Evolutionary conservation across 345 rosid genomes (phyloP).

Genomic region (Psidium friedrichsthalianum): DNA sequence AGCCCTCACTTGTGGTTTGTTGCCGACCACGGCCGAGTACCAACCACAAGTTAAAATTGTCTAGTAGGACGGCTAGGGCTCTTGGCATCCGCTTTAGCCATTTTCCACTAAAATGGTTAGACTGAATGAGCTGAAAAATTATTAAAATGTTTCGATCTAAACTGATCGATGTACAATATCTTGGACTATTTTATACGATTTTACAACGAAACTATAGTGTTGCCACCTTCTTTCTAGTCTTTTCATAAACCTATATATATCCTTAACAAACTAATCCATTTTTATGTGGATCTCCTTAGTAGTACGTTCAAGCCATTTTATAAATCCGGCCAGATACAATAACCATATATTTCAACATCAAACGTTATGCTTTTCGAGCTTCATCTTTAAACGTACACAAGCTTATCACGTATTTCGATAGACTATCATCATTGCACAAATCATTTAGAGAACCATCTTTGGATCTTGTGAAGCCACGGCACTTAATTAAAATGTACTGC

Average conservation of each 20-base stretch:
- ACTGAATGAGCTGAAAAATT: not conserved
- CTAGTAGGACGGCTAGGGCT: accelerated
- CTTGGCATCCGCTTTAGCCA: accelerated
- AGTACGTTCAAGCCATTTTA: not conserved
- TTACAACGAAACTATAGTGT: not conserved
- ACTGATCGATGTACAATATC: accelerated
- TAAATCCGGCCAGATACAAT: not conserved
- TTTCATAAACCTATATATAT: not conserved
- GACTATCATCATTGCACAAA: not conserved
- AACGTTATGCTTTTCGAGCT: not conserved
- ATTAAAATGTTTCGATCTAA: not conserved
- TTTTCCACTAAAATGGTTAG: not conserved
- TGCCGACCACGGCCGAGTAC: accelerated
- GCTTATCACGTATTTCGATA: not conserved
- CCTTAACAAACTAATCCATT: not conserved
- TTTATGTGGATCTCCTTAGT: not conserved
- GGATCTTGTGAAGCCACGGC: not conserved
- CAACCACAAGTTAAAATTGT: not conserved
- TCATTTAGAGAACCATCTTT: not conserved
- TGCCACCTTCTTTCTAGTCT: not conserved
- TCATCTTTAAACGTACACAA: not conserved
- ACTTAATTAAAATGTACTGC: not conserved
- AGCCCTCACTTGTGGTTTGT: not conserved
- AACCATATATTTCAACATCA: not conserved
- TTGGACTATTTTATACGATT: not conserved